These are phyloP conservation scores for Colletotrichum brevisporum DNA, from an alignment of 2,329 filamentous ascomycete genomes.

Conservation along the genomic window DNA sequence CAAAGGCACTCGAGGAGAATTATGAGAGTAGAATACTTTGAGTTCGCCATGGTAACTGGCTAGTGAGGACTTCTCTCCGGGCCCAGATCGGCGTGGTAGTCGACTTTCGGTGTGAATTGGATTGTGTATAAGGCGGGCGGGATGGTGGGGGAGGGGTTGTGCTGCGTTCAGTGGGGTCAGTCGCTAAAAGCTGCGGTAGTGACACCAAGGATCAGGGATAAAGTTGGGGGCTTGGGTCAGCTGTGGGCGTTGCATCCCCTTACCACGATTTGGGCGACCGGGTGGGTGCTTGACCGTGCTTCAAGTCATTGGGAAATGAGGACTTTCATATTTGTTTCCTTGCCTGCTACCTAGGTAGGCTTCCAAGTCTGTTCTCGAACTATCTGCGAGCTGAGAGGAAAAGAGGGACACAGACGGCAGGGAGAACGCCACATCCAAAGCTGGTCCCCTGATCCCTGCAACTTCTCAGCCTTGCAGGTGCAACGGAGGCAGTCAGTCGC, in stretches of 20 bases:
- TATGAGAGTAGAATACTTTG: conserved; percentile 58
- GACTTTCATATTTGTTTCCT: no score
- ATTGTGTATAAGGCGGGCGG: conserved; percentile 7
- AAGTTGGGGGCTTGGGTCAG: not conserved
- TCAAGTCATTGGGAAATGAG: no score
- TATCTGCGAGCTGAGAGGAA: not conserved
- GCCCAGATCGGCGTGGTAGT: not conserved
- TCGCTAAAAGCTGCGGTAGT: conserved; percentile 21
- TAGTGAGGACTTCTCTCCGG: no score
- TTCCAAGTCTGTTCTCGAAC: no score
- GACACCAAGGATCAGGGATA: not conserved
- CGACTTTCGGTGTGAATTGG: not conserved
- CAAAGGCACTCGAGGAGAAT: not conserved
- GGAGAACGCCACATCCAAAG: not conserved
- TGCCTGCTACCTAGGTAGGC: no score
- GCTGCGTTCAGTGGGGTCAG: conserved; percentile 22
- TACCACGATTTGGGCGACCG: no score
- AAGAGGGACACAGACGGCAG: not conserved
- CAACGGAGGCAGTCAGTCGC: conserved; percentile 10
- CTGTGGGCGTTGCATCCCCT: no score
- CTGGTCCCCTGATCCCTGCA: conserved; percentile 18
- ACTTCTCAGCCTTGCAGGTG: conserved; percentile 52
- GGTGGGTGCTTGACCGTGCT: no score
- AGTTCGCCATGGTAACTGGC: conserved; percentile 64
- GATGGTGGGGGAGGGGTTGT: conserved; percentile 42